phyloP scores from a whole-genome alignment of 257 asterid species.

The Forsythia suspensa region DNA sequence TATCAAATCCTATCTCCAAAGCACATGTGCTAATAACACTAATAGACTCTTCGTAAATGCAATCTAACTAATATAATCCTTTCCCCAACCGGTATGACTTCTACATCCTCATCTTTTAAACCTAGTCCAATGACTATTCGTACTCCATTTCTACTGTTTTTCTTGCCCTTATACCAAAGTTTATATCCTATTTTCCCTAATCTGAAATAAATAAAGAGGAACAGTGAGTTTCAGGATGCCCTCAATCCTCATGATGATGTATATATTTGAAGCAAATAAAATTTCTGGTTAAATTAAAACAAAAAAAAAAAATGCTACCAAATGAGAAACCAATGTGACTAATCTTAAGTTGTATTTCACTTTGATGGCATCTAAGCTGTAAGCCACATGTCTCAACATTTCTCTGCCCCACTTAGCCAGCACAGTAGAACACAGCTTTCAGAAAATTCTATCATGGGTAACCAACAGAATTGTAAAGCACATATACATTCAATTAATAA shows the following conservation, averaged over 20 bases:
- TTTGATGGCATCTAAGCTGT: neutral
- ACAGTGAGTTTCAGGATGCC: neutral
- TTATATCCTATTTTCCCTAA: neutral
- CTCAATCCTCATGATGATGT: neutral
- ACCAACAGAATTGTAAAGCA: slow-evolving; percentile 2
- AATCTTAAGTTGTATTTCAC: neutral
- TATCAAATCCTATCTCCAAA: neutral
- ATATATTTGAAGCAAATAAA: neutral
- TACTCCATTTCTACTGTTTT: neutral
- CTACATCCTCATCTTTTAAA: neutral
- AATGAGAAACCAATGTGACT: neutral
- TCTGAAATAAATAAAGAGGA: neutral
- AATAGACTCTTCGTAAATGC: neutral
- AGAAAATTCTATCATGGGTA: slow-evolving; percentile 15
- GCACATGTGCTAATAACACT: neutral
- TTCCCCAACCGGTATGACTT: neutral
- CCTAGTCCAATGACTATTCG: neutral
- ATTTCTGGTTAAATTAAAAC: neutral
- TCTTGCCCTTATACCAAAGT: neutral
- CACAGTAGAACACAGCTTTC: neutral
- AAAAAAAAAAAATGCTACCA: neutral
- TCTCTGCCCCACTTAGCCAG: neutral
- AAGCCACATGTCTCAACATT: no score
- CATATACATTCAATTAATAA: slow-evolving; percentile 5
- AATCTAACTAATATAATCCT: neutral